Conservation (phyloP, 2,329 filamentous ascomycete species). For the Fusarium pilosicola region DNA sequence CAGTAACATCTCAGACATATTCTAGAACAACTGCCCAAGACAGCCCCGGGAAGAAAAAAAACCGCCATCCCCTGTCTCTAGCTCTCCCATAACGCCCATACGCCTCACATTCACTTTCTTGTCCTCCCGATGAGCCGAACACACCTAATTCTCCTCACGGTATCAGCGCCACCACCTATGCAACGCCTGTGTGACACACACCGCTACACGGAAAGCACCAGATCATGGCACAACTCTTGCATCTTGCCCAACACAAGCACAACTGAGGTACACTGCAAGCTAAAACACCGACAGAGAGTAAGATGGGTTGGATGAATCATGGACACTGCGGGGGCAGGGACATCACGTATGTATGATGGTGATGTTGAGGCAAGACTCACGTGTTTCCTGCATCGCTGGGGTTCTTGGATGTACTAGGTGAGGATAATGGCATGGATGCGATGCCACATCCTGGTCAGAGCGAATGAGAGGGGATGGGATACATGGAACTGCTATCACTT, state of each 20-base stretch:
- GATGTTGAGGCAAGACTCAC: not conserved
- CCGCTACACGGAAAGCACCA: constrained; percentile 26
- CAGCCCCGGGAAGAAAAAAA: not conserved
- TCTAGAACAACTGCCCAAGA: not conserved
- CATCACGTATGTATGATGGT: not conserved
- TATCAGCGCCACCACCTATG: not conserved
- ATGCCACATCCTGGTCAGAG: constrained; percentile 4
- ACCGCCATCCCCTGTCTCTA: not conserved
- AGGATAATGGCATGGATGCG: constrained; percentile 14
- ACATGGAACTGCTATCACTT: not conserved
- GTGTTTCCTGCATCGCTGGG: not conserved
- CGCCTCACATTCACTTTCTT: constrained; percentile 10
- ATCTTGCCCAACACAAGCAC: constrained; percentile 5
- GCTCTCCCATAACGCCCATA: not conserved
- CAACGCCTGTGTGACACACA: constrained; percentile 8
- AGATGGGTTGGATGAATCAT: not conserved
- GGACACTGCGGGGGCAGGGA: not conserved
- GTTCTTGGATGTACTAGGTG: not conserved
- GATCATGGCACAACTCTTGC: constrained; percentile 17
- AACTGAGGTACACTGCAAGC: not conserved
- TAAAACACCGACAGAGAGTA: not conserved
- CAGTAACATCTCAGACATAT: not conserved
- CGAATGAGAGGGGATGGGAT: not conserved
- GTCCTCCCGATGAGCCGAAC: constrained; percentile 14
- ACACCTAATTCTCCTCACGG: constrained; percentile 20